Evolutionary conservation across 1,284 basidiomycete genomes (phyloP).

Genomic region (Sanghuangporus baumii): DNA sequence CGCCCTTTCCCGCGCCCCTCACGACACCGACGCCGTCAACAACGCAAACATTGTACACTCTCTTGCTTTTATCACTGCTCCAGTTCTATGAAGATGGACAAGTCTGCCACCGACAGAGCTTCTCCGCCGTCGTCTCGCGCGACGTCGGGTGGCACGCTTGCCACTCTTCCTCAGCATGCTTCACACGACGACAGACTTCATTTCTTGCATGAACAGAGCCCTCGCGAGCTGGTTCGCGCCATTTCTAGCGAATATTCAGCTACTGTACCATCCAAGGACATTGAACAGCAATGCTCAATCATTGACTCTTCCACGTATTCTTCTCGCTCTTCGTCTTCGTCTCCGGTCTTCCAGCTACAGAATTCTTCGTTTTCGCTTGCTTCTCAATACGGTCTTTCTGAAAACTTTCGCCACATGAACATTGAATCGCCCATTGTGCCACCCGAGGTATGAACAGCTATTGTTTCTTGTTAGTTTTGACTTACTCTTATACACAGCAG

Average conservation of each 20-base stretch:
- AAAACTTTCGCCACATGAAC: background rate
- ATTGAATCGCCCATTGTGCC: background rate
- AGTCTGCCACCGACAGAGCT: slow-evolving; percentile 4
- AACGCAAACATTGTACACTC: slow-evolving; percentile 9
- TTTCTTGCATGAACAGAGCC: background rate
- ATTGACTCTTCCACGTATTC: background rate
- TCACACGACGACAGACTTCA: background rate
- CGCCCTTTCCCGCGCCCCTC: background rate
- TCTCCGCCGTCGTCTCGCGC: slow-evolving; percentile 4
- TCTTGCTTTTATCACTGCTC: slow-evolving; percentile 12
- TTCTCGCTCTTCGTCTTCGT: background rate
- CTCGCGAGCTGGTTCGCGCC: background rate
- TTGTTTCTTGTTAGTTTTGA: background rate
- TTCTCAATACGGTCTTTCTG: slow-evolving; percentile 2
- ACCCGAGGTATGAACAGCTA: slow-evolving; percentile 5
- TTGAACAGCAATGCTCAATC: slow-evolving; percentile 2
- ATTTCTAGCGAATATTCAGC: slow-evolving; percentile 3
- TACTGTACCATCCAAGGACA: slow-evolving; percentile 2
- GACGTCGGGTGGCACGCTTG: slow-evolving; percentile 14
- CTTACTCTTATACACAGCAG: background rate
- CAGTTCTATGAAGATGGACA: slow-evolving; percentile 9
- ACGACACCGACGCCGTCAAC: background rate
- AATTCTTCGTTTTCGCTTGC: background rate
- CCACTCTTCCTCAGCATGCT: background rate
- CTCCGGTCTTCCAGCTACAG: background rate